phyloP scores from a whole-genome alignment of 1,284 basidiomycete species.

The Moniliella sp. region DNA sequence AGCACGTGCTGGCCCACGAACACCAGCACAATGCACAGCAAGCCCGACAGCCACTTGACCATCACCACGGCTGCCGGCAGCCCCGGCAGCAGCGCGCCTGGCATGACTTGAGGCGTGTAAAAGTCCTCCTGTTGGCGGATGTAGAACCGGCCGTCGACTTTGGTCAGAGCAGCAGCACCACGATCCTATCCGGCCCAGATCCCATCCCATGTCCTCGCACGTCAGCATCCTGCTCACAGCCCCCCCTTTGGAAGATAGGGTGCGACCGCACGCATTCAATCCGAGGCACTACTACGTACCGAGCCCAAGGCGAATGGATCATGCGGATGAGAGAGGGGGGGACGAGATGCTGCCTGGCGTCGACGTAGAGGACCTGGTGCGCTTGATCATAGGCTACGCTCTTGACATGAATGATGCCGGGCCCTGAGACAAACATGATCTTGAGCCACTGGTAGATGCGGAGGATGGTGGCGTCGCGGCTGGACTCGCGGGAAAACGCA shows the following conservation, averaged over 20 bases:
- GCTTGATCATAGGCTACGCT: constrained; percentile 10
- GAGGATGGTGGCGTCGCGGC: constrained; percentile 20
- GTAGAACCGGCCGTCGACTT: constrained; percentile 25
- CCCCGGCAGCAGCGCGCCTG: constrained; percentile 13
- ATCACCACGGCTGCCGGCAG: constrained; percentile 6
- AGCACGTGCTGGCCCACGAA: constrained; percentile 8
- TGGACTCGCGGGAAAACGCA: constrained; percentile 14
- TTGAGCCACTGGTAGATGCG: constrained; percentile 30
- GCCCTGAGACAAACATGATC: constrained; percentile 14
- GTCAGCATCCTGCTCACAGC: too few species aligned
- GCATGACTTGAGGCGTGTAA: constrained; percentile 19
- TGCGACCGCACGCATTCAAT: neutral
- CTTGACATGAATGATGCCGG: constrained; percentile 18
- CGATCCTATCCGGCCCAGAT: constrained; percentile 5
- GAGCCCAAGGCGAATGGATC: constrained; percentile 3
- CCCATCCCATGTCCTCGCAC: neutral
- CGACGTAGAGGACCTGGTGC: constrained; percentile 9
- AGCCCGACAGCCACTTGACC: constrained; percentile 12
- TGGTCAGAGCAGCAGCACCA: constrained; percentile 19
- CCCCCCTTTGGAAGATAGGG: neutral
- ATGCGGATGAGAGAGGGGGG: constrained; percentile 3
- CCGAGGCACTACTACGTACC: neutral
- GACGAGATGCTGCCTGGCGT: constrained; percentile 19
- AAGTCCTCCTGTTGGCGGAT: constrained; percentile 24
- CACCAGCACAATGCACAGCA: constrained; percentile 16